Evolutionary conservation across 345 rosid genomes (phyloP).

Genomic region (Diplotaxis tenuifolia): DNA sequence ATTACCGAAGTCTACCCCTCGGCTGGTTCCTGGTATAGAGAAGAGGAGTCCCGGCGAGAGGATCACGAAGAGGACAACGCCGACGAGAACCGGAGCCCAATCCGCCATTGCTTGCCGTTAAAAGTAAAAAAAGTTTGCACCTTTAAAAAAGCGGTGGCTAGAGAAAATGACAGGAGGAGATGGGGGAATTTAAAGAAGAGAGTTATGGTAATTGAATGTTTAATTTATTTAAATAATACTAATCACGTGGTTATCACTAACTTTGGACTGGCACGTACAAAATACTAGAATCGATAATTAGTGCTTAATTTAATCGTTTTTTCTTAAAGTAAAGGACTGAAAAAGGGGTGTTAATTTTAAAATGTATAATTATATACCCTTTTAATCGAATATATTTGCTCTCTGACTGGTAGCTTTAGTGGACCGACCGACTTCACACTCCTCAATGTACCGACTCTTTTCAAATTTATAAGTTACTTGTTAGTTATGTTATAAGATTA

Average conservation of each 20-base stretch:
- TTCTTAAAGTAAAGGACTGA: background rate
- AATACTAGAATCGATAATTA: background rate
- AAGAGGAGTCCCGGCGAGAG: constrained; percentile 89
- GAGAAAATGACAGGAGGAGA: background rate
- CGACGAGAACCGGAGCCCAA: constrained; percentile 91
- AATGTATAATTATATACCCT: background rate
- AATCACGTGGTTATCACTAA: background rate
- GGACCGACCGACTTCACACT: constrained; percentile 4
- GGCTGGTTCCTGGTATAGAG: constrained; percentile 68
- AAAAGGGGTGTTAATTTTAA: background rate
- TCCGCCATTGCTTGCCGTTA: constrained; percentile 57
- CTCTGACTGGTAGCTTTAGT: constrained; percentile 3
- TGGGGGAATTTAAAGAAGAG: background rate
- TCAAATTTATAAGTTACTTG: constrained; percentile 2
- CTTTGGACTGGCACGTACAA: background rate
- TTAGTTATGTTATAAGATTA: constrained; percentile 1
- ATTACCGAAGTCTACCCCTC: constrained; percentile 61
- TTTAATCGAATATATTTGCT: background rate
- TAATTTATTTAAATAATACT: background rate
- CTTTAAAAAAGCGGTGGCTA: constrained; percentile 10
- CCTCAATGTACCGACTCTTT: background rate
- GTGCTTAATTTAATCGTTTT: background rate
- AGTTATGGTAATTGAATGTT: background rate
- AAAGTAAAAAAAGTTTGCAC: background rate
- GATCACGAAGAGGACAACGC: constrained; percentile 73